Conservation (phyloP, 148 eudicot genomes). For the Amaranthus hypochondriacus region DNA sequence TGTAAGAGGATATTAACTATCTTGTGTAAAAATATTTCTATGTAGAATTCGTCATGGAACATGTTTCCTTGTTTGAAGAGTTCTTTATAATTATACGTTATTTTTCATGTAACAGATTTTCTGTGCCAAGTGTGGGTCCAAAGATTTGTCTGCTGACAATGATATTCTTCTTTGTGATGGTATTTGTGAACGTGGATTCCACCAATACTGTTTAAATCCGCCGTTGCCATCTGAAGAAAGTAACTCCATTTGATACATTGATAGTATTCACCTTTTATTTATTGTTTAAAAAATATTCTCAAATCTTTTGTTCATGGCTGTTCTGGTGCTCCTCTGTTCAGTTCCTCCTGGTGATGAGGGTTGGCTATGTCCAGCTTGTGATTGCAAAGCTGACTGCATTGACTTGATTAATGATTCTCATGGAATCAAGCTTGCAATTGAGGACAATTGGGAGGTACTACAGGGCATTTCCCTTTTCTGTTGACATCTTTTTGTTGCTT, state of each 20-base stretch:
- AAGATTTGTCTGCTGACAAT: conserved; percentile 53
- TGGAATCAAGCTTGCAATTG: conserved; percentile 50
- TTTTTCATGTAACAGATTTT: conserved; percentile 57
- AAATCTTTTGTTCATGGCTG: conserved; percentile 30
- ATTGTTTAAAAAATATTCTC: background rate
- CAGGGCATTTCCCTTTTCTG: background rate
- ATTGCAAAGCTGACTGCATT: conserved; percentile 87
- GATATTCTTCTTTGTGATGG: conserved; percentile 98
- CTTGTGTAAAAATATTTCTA: background rate
- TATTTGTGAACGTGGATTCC: conserved; percentile 92
- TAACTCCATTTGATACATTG: conserved; percentile 32
- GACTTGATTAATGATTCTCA: conserved; percentile 72
- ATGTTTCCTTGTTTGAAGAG: background rate
- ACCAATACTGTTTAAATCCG: conserved; percentile 87
- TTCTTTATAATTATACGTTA: conserved; percentile 7
- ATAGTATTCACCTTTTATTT: conserved; percentile 10
- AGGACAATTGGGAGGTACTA: conserved; percentile 84
- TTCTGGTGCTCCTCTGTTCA: conserved; percentile 26
- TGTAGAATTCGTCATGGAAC: background rate
- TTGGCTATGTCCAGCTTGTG: conserved; percentile 98
- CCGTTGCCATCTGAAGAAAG: conserved; percentile 83
- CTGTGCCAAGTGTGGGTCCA: conserved; percentile 88
- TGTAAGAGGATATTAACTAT: conserved; percentile 41
- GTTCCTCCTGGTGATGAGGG: conserved; percentile 92
- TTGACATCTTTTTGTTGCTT: conserved; percentile 7